Percentiles rank a stretch among this genome's conserved stretches.
Evolutionary conservation across 352 stramenopile species (phyloP).

Genomic region (Globisporangium radiosum): DNA sequence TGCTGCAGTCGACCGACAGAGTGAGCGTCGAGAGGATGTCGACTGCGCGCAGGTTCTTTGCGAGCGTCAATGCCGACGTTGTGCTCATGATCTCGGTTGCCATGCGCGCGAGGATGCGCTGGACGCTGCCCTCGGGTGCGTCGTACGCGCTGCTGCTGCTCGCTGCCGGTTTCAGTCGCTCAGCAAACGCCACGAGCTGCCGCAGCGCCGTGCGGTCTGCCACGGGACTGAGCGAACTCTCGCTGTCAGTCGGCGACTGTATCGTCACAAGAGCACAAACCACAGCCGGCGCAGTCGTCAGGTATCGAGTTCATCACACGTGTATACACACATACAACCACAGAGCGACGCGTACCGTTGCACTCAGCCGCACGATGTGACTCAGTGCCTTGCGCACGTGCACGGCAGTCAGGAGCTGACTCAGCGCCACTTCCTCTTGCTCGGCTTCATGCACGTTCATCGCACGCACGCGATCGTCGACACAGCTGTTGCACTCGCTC

Average conservation of each 20-base stretch:
- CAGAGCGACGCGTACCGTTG: slow-evolving; percentile 19
- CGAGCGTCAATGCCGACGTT: slow-evolving; percentile 36
- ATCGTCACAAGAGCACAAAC: too few relatives aligned
- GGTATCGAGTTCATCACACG: not conserved
- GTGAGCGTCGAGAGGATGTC: slow-evolving; percentile 49
- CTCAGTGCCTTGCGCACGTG: slow-evolving; percentile 60
- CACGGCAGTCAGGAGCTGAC: slow-evolving; percentile 50
- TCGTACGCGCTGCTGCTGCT: not conserved
- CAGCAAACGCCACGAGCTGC: slow-evolving; percentile 56
- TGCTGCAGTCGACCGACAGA: slow-evolving; percentile 38
- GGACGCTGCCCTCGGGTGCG: slow-evolving; percentile 24
- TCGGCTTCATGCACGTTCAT: slow-evolving; percentile 65
- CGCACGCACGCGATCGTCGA: slow-evolving; percentile 49
- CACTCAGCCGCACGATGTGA: slow-evolving; percentile 62
- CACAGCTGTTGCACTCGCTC: slow-evolving; percentile 56
- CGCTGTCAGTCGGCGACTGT: slow-evolving; percentile 20
- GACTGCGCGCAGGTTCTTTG: slow-evolving; percentile 38
- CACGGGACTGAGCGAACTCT: slow-evolving; percentile 50
- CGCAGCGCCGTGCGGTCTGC: slow-evolving; percentile 55
- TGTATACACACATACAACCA: not conserved
- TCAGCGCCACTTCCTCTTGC: slow-evolving; percentile 52
- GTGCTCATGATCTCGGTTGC: slow-evolving; percentile 30
- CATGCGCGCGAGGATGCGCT: slow-evolving; percentile 62
- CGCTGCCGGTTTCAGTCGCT: slow-evolving; percentile 5
- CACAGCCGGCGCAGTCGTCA: not conserved